These are phyloP conservation scores for Akanthomyces muscarius DNA, from an alignment of 2,329 filamentous ascomycete species.

Conservation along the genomic window DNA sequence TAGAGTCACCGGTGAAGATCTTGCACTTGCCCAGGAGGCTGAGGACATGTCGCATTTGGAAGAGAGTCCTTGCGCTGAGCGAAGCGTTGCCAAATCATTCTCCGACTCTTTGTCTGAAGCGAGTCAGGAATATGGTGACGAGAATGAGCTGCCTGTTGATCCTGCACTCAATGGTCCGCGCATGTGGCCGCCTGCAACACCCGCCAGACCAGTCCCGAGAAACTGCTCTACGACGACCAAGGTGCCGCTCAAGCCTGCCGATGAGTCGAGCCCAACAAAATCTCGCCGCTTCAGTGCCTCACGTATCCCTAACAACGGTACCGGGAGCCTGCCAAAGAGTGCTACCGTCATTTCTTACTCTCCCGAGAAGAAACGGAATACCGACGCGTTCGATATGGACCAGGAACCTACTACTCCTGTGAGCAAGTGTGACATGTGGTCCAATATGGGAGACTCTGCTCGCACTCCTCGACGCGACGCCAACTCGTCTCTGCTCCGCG, in stretches of 20 bases:
- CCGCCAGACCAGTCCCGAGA: slow-evolving; percentile 47
- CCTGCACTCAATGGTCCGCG: slow-evolving; percentile 35
- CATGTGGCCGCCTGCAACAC: slow-evolving; percentile 47
- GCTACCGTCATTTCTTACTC: slow-evolving; percentile 54
- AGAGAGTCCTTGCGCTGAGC: neutral
- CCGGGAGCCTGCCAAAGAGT: slow-evolving; percentile 40
- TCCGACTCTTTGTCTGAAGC: slow-evolving; percentile 55
- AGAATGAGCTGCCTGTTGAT: slow-evolving; percentile 58
- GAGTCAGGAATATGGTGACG: slow-evolving; percentile 64
- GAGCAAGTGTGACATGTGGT: slow-evolving; percentile 48
- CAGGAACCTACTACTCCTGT: slow-evolving; percentile 29
- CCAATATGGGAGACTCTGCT: slow-evolving; percentile 51
- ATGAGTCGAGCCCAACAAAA: slow-evolving; percentile 48
- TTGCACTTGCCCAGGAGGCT: slow-evolving; percentile 52
- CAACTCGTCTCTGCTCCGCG: slow-evolving; percentile 54
- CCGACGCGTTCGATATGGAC: slow-evolving; percentile 18
- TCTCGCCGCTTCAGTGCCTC: slow-evolving; percentile 50
- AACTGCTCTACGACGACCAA: slow-evolving; percentile 64
- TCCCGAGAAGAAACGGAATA: slow-evolving; percentile 35
- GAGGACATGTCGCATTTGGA: slow-evolving; percentile 50
- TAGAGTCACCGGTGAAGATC: slow-evolving; percentile 50
- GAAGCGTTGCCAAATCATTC: slow-evolving; percentile 24
- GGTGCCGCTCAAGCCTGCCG: slow-evolving; percentile 68
- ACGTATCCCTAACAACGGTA: slow-evolving; percentile 41
- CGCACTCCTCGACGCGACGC: slow-evolving; percentile 54